These are phyloP conservation scores for Caryopteris hybrid DNA, from an alignment of 305 asterid genomes.

Conservation along the genomic window DNA sequence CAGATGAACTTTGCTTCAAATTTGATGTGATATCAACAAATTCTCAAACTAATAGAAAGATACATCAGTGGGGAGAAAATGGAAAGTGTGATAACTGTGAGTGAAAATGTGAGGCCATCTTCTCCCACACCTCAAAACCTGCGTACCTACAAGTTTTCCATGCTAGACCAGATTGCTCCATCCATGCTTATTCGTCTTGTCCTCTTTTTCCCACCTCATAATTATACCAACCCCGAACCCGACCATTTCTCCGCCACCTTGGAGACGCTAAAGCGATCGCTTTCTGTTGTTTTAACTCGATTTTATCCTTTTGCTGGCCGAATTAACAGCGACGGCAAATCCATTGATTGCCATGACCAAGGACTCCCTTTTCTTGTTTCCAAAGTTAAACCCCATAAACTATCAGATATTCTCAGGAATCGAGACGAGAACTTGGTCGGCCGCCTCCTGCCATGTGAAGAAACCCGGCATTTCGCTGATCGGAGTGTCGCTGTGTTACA, in stretches of 20 bases:
- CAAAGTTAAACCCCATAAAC: neutral
- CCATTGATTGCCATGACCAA: constrained; percentile 7
- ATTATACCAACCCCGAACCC: neutral
- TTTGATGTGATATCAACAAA: no score
- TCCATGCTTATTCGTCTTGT: neutral
- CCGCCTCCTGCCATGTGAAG: neutral
- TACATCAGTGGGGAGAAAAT: neutral
- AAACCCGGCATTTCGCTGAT: neutral
- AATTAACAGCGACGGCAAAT: neutral
- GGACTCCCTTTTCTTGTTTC: constrained; percentile 19
- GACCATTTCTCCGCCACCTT: neutral
- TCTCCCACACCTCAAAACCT: constrained; percentile 19
- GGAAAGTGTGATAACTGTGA: constrained; percentile 13
- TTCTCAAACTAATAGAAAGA: neutral
- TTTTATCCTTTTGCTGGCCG: constrained; percentile 19
- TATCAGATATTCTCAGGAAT: neutral
- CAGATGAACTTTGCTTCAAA: no score
- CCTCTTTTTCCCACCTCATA: neutral
- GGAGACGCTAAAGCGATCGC: neutral
- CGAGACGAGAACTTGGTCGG: neutral
- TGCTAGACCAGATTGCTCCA: constrained; percentile 18
- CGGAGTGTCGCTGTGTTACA: neutral
- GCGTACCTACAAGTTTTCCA: constrained; percentile 18
- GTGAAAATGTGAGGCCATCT: constrained; percentile 24
- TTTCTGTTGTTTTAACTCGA: neutral